phyloP scores from a whole-genome alignment of 306 rosid genomes.

The Mimosa bimucronata region DNA sequence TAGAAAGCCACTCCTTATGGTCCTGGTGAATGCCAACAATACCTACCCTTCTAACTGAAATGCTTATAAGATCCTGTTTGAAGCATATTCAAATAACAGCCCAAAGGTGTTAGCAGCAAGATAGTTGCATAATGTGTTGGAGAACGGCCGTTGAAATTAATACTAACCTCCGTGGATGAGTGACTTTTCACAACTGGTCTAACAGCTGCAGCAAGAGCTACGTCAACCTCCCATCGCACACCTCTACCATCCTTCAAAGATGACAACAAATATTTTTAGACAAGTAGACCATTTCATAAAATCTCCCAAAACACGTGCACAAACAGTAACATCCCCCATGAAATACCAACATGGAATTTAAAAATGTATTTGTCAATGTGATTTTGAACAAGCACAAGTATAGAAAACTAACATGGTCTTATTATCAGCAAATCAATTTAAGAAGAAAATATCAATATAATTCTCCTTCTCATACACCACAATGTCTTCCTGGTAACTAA shows the following conservation, averaged over 20 bases:
- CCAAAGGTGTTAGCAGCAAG: background rate
- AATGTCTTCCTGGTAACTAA: too few relatives aligned
- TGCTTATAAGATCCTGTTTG: constrained; percentile 48
- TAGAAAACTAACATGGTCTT: too few relatives aligned
- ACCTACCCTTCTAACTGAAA: constrained; percentile 61
- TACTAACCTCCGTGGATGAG: constrained; percentile 55
- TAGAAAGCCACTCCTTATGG: constrained; percentile 67
- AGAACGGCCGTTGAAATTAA: background rate
- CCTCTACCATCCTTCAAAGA: constrained; percentile 43
- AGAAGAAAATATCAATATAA: too few relatives aligned
- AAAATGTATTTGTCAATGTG: too few relatives aligned
- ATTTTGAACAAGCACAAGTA: too few relatives aligned
- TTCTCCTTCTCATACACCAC: background rate
- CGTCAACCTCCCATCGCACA: constrained; percentile 37
- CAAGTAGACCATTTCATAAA: background rate
- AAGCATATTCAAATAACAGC: background rate
- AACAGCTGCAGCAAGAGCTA: constrained; percentile 39
- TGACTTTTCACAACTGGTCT: constrained; percentile 38
- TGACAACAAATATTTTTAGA: background rate
- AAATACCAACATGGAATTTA: too few relatives aligned
- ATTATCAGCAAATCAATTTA: too few relatives aligned
- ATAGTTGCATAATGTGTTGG: background rate
- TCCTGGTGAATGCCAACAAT: constrained; percentile 46
- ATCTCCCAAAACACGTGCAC: too few relatives aligned
- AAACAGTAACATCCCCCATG: too few relatives aligned